A percentile compares a stretch with the other conserved stretches of the same genome.
Evolutionary conservation across 2,329 filamentous ascomycete species (phyloP).

Genomic region (Neophaeococcomyces aloes): DNA sequence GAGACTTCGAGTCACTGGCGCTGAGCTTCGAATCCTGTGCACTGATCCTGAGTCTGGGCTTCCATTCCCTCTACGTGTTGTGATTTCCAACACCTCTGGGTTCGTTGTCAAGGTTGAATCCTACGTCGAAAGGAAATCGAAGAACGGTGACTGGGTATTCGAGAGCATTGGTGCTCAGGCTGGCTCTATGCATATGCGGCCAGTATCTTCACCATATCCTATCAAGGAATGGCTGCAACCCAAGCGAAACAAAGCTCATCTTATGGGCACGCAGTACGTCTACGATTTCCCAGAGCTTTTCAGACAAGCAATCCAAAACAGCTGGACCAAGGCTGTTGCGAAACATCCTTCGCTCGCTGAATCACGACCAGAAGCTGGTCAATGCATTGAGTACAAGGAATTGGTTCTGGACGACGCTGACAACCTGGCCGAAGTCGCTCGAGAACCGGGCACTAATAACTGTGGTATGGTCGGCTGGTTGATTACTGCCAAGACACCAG

Average conservation of each 20-base stretch:
- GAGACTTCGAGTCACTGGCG: constrained; percentile 91
- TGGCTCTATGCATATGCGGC: constrained; percentile 84
- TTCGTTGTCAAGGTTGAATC: constrained; percentile 97
- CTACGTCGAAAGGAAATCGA: constrained; percentile 94
- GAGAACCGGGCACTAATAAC: constrained; percentile 87
- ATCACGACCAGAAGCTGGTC: constrained; percentile 72
- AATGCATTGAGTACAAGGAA: constrained; percentile 89
- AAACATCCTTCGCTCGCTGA: constrained; percentile 63
- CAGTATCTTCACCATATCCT: constrained; percentile 83
- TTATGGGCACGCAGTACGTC: constrained; percentile 98
- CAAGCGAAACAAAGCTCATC: constrained; percentile 97
- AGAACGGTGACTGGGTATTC: constrained; percentile 98
- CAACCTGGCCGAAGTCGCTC: constrained; percentile 82
- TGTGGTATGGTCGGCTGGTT: constrained; percentile 99
- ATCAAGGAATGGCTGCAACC: constrained; percentile 98
- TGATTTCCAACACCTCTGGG: constrained; percentile 96
- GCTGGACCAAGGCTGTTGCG: constrained; percentile 67
- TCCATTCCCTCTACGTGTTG: constrained; percentile 84
- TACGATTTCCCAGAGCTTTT: constrained; percentile 99
- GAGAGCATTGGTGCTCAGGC: constrained; percentile 95
- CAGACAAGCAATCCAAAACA: constrained; percentile 94
- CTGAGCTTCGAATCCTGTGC: constrained; percentile 97
- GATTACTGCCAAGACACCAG: constrained; percentile 84
- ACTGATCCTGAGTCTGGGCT: constrained; percentile 75
- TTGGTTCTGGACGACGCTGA: constrained; percentile 91